A percentile compares a stretch with the other conserved stretches of the same genome.
Evolutionary conservation across 306 rosid genomes (phyloP).

Genomic region (Vicia villosa): DNA sequence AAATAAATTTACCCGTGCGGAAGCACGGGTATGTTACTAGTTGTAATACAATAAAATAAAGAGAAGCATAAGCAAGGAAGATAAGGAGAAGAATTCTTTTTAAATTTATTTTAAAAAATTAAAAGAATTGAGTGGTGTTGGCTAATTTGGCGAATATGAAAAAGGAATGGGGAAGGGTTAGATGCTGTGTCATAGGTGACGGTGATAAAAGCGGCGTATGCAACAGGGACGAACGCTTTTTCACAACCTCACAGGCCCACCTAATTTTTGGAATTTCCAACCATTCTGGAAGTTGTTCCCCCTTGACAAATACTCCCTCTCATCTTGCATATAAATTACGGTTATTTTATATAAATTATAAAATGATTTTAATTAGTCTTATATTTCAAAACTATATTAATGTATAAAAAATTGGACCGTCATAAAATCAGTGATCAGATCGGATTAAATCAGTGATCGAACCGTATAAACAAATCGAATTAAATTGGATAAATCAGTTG

Average conservation of each 20-base stretch:
- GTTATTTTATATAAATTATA: not conserved
- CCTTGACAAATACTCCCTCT: not conserved
- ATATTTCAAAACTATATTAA: too few relatives aligned
- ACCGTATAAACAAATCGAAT: too few relatives aligned
- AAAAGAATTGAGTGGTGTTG: not conserved
- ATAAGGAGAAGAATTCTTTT: not conserved
- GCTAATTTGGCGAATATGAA: not conserved
- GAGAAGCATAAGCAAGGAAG: not conserved
- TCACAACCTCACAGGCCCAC: not conserved
- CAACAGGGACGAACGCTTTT: not conserved
- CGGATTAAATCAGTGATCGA: too few relatives aligned
- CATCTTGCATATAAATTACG: not conserved
- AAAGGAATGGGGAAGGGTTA: conserved; percentile 14
- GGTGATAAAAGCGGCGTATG: not conserved
- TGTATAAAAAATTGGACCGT: too few relatives aligned
- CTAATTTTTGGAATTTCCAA: conserved; percentile 4
- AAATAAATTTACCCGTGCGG: too few relatives aligned
- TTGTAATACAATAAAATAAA: not conserved
- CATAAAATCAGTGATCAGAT: too few relatives aligned
- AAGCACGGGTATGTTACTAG: too few relatives aligned
- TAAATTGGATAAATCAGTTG: too few relatives aligned
- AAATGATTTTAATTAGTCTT: too few relatives aligned
- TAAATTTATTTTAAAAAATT: not conserved
- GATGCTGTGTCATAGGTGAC: conserved; percentile 35
- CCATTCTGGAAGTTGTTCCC: conserved; percentile 7